A percentile compares a stretch with the other conserved stretches of the same genome.
Evolutionary conservation across 2,329 filamentous ascomycete genomes (phyloP).

Genomic region (Fusarium sp.): DNA sequence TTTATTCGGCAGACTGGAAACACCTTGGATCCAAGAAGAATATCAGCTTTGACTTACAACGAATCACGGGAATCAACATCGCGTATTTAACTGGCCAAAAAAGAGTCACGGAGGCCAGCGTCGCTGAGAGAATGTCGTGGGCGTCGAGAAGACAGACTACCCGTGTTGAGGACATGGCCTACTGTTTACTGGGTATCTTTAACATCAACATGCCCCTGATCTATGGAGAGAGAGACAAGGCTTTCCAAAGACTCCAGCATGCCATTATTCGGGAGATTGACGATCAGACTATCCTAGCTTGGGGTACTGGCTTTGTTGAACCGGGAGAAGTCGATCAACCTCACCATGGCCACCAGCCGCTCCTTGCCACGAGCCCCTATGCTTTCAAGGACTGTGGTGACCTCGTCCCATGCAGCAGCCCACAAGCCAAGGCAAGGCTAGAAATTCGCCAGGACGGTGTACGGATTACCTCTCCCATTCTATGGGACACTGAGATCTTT

Average conservation of each 20-base stretch:
- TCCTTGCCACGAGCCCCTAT: not conserved
- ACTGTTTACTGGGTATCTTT: slow-evolving; percentile 14
- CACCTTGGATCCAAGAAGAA: not conserved
- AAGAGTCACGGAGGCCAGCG: not conserved
- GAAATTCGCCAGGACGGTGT: not conserved
- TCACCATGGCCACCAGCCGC: not conserved
- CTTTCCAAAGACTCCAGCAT: slow-evolving; percentile 8
- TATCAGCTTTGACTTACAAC: not conserved
- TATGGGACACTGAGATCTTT: not conserved
- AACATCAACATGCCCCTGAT: slow-evolving; percentile 15
- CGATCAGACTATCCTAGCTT: not conserved
- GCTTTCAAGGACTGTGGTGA: slow-evolving; percentile 1
- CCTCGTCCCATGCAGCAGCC: not conserved
- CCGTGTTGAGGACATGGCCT: slow-evolving; percentile 4
- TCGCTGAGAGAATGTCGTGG: slow-evolving; percentile 14
- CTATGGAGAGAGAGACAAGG: slow-evolving; percentile 6
- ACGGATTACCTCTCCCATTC: not conserved
- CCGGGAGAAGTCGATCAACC: not conserved
- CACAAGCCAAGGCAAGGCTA: not conserved
- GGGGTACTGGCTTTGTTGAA: not conserved
- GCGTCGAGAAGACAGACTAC: not conserved
- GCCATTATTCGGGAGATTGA: slow-evolving; percentile 8
- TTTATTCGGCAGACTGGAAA: not conserved
- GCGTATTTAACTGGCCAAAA: not conserved
- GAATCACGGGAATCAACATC: not conserved